phyloP scores from a whole-genome alignment of 495 filamentous ascomycete genomes.

The Chaetomidium leptoderma region DNA sequence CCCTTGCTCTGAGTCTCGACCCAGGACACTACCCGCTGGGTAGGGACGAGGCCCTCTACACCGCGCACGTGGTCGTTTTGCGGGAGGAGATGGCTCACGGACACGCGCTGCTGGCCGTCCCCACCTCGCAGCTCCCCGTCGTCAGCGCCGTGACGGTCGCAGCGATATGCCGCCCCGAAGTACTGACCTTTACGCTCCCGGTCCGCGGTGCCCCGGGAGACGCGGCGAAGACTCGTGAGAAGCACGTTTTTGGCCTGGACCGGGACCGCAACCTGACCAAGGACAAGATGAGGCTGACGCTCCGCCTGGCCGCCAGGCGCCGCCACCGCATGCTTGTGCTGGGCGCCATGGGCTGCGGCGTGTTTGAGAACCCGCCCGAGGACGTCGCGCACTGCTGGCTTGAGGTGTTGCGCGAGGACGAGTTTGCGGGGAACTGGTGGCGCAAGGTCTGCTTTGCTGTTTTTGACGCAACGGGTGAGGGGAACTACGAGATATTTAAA shows the following conservation, averaged over 20 bases:
- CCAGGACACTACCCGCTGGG: slow-evolving; percentile 47
- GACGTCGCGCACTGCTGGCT: slow-evolving; percentile 54
- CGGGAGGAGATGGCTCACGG: slow-evolving; percentile 39
- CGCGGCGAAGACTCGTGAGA: too few species aligned
- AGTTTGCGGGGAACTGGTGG: slow-evolving; percentile 58
- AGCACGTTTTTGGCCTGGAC: slow-evolving; percentile 27
- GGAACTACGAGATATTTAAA: background rate
- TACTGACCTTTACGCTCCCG: background rate
- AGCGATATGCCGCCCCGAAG: background rate
- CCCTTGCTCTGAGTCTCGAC: slow-evolving; percentile 49
- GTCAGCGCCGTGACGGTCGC: background rate
- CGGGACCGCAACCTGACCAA: slow-evolving; percentile 45
- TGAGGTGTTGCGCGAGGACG: slow-evolving; percentile 53
- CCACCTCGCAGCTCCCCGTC: background rate
- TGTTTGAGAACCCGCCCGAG: slow-evolving; percentile 53
- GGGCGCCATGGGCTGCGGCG: slow-evolving; percentile 62
- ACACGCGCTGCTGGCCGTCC: slow-evolving; percentile 37
- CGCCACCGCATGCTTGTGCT: slow-evolving; percentile 53
- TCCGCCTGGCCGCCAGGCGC: slow-evolving; percentile 51
- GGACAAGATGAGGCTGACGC: slow-evolving; percentile 54
- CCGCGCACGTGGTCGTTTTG: slow-evolving; percentile 53
- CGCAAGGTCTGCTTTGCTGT: slow-evolving; percentile 51
- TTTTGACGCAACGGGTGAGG: background rate
- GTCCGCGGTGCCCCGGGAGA: too few species aligned
- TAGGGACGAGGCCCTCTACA: slow-evolving; percentile 47